Evolutionary conservation across 2,329 filamentous ascomycete genomes (phyloP).

Genomic region (Sporothrix dimorphospora): DNA sequence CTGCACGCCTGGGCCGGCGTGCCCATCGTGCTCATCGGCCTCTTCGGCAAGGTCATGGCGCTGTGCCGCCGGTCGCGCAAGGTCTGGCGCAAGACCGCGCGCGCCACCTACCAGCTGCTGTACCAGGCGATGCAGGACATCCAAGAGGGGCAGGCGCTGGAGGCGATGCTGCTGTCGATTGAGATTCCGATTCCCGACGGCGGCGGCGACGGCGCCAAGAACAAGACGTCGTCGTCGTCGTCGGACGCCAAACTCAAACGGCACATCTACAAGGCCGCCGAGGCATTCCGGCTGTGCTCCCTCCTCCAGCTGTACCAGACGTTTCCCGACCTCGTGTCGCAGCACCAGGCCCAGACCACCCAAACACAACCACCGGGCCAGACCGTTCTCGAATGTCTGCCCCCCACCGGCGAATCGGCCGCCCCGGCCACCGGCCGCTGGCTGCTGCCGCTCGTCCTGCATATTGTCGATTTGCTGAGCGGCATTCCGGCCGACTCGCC

Average conservation of each 20-base stretch:
- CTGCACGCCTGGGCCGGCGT: slow-evolving; percentile 47
- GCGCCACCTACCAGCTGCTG: slow-evolving; percentile 36
- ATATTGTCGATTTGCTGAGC: slow-evolving; percentile 30
- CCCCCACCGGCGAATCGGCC: background rate
- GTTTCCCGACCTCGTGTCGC: slow-evolving; percentile 35
- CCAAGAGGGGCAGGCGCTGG: slow-evolving; percentile 43
- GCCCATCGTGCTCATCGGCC: slow-evolving; percentile 40
- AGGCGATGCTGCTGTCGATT: slow-evolving; percentile 42
- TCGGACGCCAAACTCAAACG: slow-evolving; percentile 33
- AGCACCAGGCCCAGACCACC: background rate
- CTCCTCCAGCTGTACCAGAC: slow-evolving; percentile 48
- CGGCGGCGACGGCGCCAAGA: background rate
- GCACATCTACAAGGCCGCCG: slow-evolving; percentile 43
- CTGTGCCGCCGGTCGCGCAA: slow-evolving; percentile 44
- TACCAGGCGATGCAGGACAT: slow-evolving; percentile 39
- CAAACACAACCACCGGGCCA: background rate
- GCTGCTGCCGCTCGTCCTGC: slow-evolving; percentile 31
- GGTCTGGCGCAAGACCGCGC: slow-evolving; percentile 34
- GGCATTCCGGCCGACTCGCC: slow-evolving; percentile 34
- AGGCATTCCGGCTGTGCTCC: slow-evolving; percentile 45
- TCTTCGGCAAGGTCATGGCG: slow-evolving; percentile 43
- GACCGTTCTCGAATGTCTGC: background rate
- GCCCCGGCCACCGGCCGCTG: slow-evolving; percentile 19
- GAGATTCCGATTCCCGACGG: slow-evolving; percentile 32
- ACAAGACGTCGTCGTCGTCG: background rate